Percentiles rank a stretch among this genome's conserved stretches.
Conservation (phyloP, 129 eudicot genomes). For the Arctium lappa region DNA sequence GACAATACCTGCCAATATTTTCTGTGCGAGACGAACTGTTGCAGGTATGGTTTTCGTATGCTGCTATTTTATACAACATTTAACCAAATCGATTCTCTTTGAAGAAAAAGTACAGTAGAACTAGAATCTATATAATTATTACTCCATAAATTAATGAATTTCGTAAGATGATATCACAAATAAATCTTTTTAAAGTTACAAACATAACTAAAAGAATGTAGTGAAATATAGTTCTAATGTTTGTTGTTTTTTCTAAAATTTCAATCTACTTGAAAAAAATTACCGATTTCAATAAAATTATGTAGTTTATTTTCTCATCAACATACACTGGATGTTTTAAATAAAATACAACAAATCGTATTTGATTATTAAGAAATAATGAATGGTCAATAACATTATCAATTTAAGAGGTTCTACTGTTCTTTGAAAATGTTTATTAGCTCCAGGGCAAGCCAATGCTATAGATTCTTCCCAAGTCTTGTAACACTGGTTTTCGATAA, state of each 20-base stretch:
- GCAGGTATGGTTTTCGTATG: slow-evolving; percentile 39
- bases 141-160: not conserved
- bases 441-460: not conserved
- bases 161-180: not conserved
- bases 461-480: not conserved
- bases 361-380: not conserved
- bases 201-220: not conserved
- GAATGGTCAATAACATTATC: too few species aligned
- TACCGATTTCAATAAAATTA: not conserved
- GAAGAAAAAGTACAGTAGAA: not conserved
- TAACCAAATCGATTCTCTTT: not conserved
- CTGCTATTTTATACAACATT: not conserved
- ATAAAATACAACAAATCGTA: not conserved
- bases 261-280: not conserved
- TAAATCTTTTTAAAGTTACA: too few species aligned
- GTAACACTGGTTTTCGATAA: not conserved
- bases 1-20: slow-evolving; percentile 67
- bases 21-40: slow-evolving; percentile 63
- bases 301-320: not conserved
- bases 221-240: not conserved
- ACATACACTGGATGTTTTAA: not conserved
- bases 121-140: not conserved
- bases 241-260: not conserved
- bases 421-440: not conserved
- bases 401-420: too few species aligned